phyloP scores from a whole-genome alignment of 345 rosid species.

The Eucalyptus decipiens region DNA sequence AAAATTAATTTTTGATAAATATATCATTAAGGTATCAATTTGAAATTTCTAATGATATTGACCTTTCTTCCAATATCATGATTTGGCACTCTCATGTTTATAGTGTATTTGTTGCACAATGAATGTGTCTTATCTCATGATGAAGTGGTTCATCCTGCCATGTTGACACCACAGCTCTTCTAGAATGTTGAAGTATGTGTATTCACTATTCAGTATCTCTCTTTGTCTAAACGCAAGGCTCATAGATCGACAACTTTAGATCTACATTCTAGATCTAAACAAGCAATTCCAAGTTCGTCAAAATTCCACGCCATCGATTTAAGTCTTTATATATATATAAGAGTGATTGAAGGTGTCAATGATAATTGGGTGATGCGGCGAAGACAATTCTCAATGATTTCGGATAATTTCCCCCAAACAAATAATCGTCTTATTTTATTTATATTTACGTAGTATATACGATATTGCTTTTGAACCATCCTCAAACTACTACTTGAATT shows the following conservation, averaged over 20 bases:
- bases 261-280: background rate
- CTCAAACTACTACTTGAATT: background rate
- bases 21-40: background rate
- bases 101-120: background rate
- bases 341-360: background rate
- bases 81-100: background rate
- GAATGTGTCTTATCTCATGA: background rate
- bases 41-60: background rate
- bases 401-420: background rate
- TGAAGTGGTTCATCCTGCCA: background rate
- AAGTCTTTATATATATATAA: background rate
- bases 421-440: background rate
- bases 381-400: background rate
- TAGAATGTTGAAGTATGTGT: background rate
- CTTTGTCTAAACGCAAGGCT: background rate
- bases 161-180: background rate
- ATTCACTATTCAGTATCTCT: background rate
- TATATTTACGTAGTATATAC: background rate
- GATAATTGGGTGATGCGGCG: background rate
- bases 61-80: background rate
- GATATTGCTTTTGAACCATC: background rate
- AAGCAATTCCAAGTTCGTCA: background rate
- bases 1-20: background rate
- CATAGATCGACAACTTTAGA: background rate
- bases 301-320: background rate